These are phyloP conservation scores for Malassezia furfur DNA, from an alignment of 1,284 basidiomycete genomes.

Conservation along the genomic window DNA sequence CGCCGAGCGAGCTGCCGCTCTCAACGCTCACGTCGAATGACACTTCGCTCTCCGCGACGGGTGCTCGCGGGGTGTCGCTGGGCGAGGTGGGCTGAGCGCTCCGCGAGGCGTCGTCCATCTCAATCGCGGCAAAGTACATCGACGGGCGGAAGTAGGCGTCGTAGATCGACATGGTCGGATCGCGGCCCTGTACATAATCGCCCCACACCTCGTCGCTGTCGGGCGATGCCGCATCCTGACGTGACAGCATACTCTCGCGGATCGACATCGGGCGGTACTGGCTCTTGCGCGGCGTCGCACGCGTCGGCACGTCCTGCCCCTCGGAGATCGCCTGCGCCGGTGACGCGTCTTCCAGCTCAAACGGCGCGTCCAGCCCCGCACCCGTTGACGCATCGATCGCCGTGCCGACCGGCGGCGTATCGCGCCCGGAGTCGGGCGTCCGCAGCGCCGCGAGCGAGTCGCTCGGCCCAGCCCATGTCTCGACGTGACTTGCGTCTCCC, in stretches of 20 bases:
- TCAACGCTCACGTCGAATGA: background rate
- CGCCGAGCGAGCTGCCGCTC: background rate
- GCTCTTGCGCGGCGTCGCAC: background rate
- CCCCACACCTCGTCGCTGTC: background rate
- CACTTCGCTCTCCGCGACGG: background rate
- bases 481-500: too few relatives aligned
- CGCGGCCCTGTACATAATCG: background rate
- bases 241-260: background rate
- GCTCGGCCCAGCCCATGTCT: too few relatives aligned
- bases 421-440: too few relatives aligned
- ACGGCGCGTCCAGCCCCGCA: background rate
- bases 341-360: background rate
- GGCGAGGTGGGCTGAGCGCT: too few relatives aligned
- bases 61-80: too few relatives aligned
- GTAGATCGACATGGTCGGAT: conserved; percentile 13
- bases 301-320: background rate
- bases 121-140: background rate
- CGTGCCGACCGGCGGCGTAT: too few relatives aligned
- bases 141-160: conserved; percentile 14
- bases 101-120: background rate
- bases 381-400: too few relatives aligned
- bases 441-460: too few relatives aligned
- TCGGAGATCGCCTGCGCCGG: background rate
- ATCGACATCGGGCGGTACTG: background rate
- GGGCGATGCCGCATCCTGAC: background rate